Percentiles rank a stretch among this genome's conserved stretches.
Conservation (phyloP, 768 basidiomycete genomes). For the Calvatia gigantea region DNA sequence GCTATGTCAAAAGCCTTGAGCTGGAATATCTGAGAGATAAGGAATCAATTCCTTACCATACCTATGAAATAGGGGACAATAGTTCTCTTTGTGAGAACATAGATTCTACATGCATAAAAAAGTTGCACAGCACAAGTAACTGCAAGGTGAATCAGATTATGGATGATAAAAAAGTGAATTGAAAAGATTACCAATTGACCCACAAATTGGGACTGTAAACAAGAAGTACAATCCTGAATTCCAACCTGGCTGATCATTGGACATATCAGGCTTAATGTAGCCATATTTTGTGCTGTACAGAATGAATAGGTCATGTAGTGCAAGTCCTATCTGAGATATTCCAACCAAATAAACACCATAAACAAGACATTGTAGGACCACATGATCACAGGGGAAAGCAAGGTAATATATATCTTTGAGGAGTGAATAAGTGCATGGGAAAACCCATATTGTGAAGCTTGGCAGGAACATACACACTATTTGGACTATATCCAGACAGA, state of each 20-base stretch:
- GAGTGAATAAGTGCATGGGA: not conserved
- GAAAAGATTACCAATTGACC: not conserved
- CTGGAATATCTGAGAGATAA: not conserved
- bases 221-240: not conserved
- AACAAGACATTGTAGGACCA: not conserved
- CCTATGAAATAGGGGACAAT: not conserved
- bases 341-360: not conserved
- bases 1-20: not conserved
- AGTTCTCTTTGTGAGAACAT: not conserved
- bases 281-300: slow-evolving; percentile 3
- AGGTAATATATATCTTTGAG: not conserved
- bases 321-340: not conserved
- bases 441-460: not conserved
- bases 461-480: not conserved
- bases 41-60: not conserved
- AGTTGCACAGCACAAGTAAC: not conserved
- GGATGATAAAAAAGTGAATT: not conserved
- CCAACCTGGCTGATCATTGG: slow-evolving; percentile 1
- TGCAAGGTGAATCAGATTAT: not conserved
- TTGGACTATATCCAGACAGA: slow-evolving; percentile 5
- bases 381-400: not conserved
- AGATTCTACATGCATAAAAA: not conserved
- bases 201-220: slow-evolving; percentile 5
- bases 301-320: not conserved
- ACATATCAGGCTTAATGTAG: not conserved